Evolutionary conservation across 768 basidiomycete genomes (phyloP), one percentile per base, ranked within the genome.

Genomic region (Boletus speciosus): DNA sequence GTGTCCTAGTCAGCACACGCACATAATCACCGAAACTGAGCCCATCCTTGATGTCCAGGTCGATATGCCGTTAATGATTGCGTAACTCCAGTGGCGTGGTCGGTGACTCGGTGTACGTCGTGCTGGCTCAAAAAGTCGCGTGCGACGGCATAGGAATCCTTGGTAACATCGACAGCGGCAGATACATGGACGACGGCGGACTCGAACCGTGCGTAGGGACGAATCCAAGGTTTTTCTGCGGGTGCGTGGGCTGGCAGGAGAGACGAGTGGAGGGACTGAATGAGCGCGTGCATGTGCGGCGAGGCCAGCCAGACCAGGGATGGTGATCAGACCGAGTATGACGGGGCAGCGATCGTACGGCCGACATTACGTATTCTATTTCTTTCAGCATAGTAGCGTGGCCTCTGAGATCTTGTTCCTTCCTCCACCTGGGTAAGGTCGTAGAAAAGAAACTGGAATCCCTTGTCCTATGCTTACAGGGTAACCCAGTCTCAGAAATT

Each of bases 1-100:
- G 45, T 60, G 46, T 2, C 29, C 29, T 8, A 25, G 29, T 1
- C 32, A 37, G 11, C 1, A 54, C 16, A 78, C 86, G 57, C 61
- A 92, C 90, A 58, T 92, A 94, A 67, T 87, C 88, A 42, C 94
- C 94, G 62, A 86, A 92, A 1, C 92, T 94, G 44, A 98, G 65
- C 21, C 91, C 93, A 51, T 89, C 81, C 71, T 86, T 86, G 71
- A 98, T 77, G 75, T 98, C 97, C 66, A 99, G 73, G 69, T 19
- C 19, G 19, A 19, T 19, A 19, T 19, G 19, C 19, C 19, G 19
- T 19, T 19, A 19, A 19, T 19, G 19, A 19, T 19, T 19, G 93
- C 31, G 91, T 87, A 47, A 97, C 79, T n/a, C 88, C 89, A 4
- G 90, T 93, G 56, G 81, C 82, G 54, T 74, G 72, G 74, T 98